phyloP scores from a whole-genome alignment of 1,139 yeast genomes.

The Spathaspora sp. region DNA sequence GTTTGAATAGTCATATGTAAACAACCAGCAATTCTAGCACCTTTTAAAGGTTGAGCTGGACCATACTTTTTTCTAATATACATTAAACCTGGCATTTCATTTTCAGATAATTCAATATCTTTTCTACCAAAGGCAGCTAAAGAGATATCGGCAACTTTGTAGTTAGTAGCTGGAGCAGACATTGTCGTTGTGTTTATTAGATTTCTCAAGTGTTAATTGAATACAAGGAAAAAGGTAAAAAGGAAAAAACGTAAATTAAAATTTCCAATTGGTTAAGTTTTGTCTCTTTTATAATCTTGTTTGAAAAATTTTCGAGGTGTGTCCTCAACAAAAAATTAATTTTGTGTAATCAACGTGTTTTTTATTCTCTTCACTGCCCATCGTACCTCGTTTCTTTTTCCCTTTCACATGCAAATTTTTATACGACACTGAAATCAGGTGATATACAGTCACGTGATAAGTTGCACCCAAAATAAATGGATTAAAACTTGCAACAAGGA shows the following conservation, averaged over 20 bases:
- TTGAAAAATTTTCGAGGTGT: slow-evolving; percentile 2
- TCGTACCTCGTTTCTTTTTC: slow-evolving; percentile 1
- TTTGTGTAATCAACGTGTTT: slow-evolving; percentile 2
- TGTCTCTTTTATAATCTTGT: neutral
- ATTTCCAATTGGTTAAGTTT: neutral
- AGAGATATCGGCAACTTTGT: slow-evolving; percentile 97
- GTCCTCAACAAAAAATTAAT: slow-evolving; percentile 1
- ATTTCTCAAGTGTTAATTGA: neutral
- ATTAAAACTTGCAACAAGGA: too few relatives aligned
- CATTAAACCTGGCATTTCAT: slow-evolving; percentile 99
- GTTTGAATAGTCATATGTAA: slow-evolving; percentile 99
- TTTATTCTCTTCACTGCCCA: too few relatives aligned
- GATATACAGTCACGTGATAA: too few relatives aligned
- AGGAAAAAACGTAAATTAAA: neutral
- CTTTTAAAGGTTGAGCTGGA: slow-evolving; percentile 90
- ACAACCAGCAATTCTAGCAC: slow-evolving; percentile 99
- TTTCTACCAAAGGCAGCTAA: slow-evolving; percentile 99
- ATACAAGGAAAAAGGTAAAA: too few relatives aligned
- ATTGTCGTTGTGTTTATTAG: slow-evolving; percentile 10
- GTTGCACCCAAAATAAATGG: too few relatives aligned
- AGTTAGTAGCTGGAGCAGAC: slow-evolving; percentile 51
- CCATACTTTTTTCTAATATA: slow-evolving; percentile 95
- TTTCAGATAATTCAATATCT: slow-evolving; percentile 98
- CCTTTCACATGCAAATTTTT: slow-evolving; percentile 1
- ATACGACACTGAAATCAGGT: too few relatives aligned